A percentile compares a stretch with the other conserved stretches of the same genome.
Conservation (phyloP, 768 basidiomycete genomes). For the Paxillus rubicundulus region DNA sequence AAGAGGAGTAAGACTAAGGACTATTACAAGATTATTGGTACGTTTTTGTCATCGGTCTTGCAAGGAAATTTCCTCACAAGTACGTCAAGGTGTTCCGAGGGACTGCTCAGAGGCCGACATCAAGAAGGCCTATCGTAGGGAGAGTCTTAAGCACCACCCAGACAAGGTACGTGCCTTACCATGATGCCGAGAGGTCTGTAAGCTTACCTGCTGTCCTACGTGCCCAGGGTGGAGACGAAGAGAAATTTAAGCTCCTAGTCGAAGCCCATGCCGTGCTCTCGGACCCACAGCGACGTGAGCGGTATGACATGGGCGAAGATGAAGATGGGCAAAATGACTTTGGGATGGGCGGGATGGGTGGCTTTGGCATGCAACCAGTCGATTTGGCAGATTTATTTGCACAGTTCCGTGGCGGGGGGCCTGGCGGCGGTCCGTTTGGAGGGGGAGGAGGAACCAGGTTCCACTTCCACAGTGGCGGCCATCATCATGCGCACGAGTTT, state of each 20-base stretch:
- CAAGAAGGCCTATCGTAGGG: constrained; percentile 88
- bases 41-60: neutral
- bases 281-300: constrained; percentile 65
- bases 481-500: constrained; percentile 13
- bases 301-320: constrained; percentile 82
- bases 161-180: constrained; percentile 58
- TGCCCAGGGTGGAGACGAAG: constrained; percentile 85
- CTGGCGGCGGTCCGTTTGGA: constrained; percentile 25
- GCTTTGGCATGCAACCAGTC: constrained; percentile 41
- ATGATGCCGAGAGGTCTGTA: neutral
- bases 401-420: constrained; percentile 52
- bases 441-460: constrained; percentile 34
- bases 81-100: constrained; percentile 36
- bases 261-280: constrained; percentile 84
- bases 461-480: constrained; percentile 23
- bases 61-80: neutral
- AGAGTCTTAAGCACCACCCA: constrained; percentile 82
- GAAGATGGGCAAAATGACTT: constrained; percentile 61
- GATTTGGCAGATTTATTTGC: constrained; percentile 66
- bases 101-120: constrained; percentile 71
- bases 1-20: constrained; percentile 91
- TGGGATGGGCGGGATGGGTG: constrained; percentile 41
- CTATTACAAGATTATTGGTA: constrained; percentile 76
- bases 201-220: constrained; percentile 6
- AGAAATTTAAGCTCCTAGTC: constrained; percentile 88